Base-by-base conservation (phyloP, 805 yeast species). In the Cyberlindnera lachancei region DNA sequence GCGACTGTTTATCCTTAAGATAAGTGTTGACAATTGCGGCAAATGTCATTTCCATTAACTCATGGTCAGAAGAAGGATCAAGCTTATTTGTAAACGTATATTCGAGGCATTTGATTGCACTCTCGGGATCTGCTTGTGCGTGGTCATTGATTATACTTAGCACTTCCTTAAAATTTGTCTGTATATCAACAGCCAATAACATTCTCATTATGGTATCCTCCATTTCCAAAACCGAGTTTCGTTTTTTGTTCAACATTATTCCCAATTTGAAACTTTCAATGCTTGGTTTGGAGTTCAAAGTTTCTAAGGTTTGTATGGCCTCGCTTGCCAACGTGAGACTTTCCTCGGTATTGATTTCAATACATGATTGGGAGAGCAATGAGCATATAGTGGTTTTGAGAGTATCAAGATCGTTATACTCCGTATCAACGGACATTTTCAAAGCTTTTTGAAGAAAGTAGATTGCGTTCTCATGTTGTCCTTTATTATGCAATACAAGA, bases 141-240 rank as follows among this genome's bases (percentile, higher is more conserved):
- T 52, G 46, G 7, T 56, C 54, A 15, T 51, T 53, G 23, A 61
- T 46, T 8, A 52, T 44, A 1, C 53, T 46, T 2, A 54, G 25
- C 1, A 56, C 33, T 6, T 36, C 27, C 3, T 52, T 54, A 30
- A 52, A 45, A 25, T 50, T 44, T 7, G 39, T 9, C 1, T 30
- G 30, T 0, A 52, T 32, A 5, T 57, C 44, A 1, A 59, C 48
- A 1, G 59, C 42, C 37, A 54, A 49, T 0, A 64, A 42, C 59
- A 62, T 54, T 28, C 55, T 52, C 60, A 63, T 63, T 1, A 63
- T 37, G 2, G 47, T 38, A 15, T 55, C 58, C 33, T 58, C 59
- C 18, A 44, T 35, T 10, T 38, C 46, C 3, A 33, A 16, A 4
- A 36, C 27, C 1, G 34, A 20, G 4, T 39, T 34, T n/a, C 38